Base-by-base conservation (phyloP, 169 alveolate genomes). In the Plasmodium blacklocki region DNA sequence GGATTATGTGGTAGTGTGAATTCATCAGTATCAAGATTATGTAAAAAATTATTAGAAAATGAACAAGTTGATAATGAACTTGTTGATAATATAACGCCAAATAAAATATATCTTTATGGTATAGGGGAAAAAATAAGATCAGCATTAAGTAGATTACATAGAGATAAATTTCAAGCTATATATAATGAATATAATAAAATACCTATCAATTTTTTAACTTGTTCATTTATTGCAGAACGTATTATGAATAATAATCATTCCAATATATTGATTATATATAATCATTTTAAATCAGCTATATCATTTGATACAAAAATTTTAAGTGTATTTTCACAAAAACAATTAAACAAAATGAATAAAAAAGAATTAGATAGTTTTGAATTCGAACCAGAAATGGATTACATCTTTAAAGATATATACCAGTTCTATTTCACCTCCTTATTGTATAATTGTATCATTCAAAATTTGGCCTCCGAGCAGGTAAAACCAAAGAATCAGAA, bases 1-100 rank as follows among this genome's bases (percentile, higher is more conserved):
- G 97, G 97, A 32, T 89, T 95, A 26, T 95, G 97, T 75, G 97
- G 97, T 18, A 97, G 97, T 29, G 95, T 95, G 47, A 95, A 95
- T 89, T 88, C 95, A 43, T 94, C 97, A 26, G 93, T 93, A 7
- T 88, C 95, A 39, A 85, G 89, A 74, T 88, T 73, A 45, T 88
- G 91, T 29, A 86, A 93, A 23, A 56, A 58, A 19, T 21, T 88
- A 26, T 73, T 93, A 58, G 74, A 72, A 52, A 54, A 39, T 67
- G 78, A 73, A 43, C 64, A 67, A 19, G 70, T 87, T 23, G 70
- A 68, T 32, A 67, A 64, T 49, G 78, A 68, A 14, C 18, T 73
- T 71, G 76, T 68, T 19, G 59, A 59, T 73, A 71, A 47, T 54
- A 60, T 75, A 62, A 14, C 76, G n/a, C 87, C 88, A 80, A 87